These are phyloP conservation scores for Fereydounia khargensis DNA, from an alignment of 1,284 basidiomycete genomes.

Conservation along the genomic window DNA sequence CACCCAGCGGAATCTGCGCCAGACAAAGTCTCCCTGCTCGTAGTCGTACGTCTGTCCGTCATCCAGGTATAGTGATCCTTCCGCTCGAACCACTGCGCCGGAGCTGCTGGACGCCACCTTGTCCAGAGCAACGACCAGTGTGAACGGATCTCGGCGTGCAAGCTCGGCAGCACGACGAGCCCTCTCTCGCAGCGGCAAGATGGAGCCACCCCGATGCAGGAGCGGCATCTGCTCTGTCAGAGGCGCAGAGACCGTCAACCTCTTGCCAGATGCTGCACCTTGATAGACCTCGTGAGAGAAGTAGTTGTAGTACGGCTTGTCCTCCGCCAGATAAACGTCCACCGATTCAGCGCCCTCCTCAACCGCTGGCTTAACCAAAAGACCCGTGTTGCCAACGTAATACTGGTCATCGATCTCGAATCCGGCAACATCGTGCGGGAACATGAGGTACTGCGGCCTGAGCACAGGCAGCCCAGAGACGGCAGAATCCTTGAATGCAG, in stretches of 20 bases:
- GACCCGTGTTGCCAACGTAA: conserved; percentile 81
- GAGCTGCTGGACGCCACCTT: conserved; percentile 53
- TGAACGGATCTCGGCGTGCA: conserved; percentile 91
- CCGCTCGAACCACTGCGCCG: conserved; percentile 60
- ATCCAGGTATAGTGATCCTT: conserved; percentile 88
- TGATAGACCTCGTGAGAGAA: conserved; percentile 66
- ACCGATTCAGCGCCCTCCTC: conserved; percentile 70
- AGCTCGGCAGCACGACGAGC: conserved; percentile 79
- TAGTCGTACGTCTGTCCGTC: conserved; percentile 85
- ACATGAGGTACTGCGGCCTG: conserved; percentile 82
- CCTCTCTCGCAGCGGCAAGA: conserved; percentile 81
- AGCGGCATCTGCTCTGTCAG: conserved; percentile 70
- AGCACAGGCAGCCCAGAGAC: conserved; percentile 49
- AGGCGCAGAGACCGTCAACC: conserved; percentile 66
- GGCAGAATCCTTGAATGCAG: conserved; percentile 69
- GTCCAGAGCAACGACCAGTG: conserved; percentile 78
- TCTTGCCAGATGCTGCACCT: conserved; percentile 64
- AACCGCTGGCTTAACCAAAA: conserved; percentile 89
- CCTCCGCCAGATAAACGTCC: conserved; percentile 81
- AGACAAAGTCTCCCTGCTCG: conserved; percentile 75
- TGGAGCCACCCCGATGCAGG: conserved; percentile 86
- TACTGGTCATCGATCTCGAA: conserved; percentile 92
- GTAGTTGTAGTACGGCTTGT: conserved; percentile 95
- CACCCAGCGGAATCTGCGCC: conserved; percentile 43
- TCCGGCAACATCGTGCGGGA: conserved; percentile 80